Evolutionary conservation across 371 early-diverging fungal species (phyloP), one percentile per base, ranked within the genome.

Genomic region (Mycotypha africana): DNA sequence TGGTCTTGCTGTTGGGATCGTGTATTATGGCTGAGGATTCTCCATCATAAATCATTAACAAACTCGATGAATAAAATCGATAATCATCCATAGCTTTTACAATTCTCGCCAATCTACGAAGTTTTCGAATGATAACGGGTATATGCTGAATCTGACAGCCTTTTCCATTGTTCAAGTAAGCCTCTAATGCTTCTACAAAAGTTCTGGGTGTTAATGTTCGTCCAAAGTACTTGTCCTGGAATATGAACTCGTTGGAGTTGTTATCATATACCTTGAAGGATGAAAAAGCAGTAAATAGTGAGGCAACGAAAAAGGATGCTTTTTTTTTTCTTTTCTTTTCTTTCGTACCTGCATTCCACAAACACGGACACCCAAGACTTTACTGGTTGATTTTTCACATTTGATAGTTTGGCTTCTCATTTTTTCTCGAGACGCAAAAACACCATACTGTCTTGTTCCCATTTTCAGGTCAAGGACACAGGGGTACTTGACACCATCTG

Each of bases 401-500:
- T 96, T 97, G 35, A 74, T 66, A 37, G 85, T 92, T 63, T 97
- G 95, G 26, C 88, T 88, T 23, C 67, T 64, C 47, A 85, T 76
- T 62, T 98, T 98, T 25, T 84, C 84, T 10, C 74, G 67, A 0
- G 87, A 74, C 0, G 90, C 94, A 67, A 89, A 78, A 36, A 96
- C 84, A 1, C 97, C 95, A 57, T 95, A 89, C 65, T 98, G 98
- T 1, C 98, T 77, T 4, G 93, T 95, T 12, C 98, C 98, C 96
- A 98, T 97, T 55, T 98, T 98, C 37, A 98, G 74, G 64, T 98
- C 97, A 42, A 98, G 68, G 5, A 98, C 89, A 49, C 96, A 96
- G 0, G 98, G 97, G 24, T 79, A 79, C 57, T 77, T 73, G 45
- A 92, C 71, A 1, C 89, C 86, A 15, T 88, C 85, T 0, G 97